Conservation (phyloP, 1,284 basidiomycete species). For the Tilletia caries region DNA sequence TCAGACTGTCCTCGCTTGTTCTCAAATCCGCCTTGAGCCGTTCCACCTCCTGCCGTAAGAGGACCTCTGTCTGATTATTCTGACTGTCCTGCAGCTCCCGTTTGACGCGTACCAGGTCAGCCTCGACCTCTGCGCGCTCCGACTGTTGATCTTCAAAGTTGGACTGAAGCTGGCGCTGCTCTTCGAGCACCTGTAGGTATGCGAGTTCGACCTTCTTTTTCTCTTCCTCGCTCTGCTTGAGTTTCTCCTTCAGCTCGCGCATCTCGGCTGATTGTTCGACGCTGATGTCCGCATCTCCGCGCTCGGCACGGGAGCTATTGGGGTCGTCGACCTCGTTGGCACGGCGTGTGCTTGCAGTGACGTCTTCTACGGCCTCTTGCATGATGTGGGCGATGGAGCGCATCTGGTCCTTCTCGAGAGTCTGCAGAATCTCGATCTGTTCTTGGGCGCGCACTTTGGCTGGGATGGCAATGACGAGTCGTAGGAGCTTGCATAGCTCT, state of each 20-base stretch:
- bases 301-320: background rate
- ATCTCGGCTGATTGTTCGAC: conserved; percentile 22
- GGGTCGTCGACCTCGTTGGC: background rate
- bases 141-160: conserved; percentile 55
- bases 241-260: conserved; percentile 70
- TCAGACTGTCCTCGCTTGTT: conserved; percentile 39
- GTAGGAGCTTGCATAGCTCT: conserved; percentile 72
- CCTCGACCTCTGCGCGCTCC: conserved; percentile 29
- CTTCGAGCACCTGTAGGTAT: conserved; percentile 70
- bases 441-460: conserved; percentile 74
- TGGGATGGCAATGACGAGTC: conserved; percentile 83
- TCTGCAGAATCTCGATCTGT: conserved; percentile 79
- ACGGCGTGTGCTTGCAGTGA: conserved; percentile 19
- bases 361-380: conserved; percentile 59
- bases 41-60: conserved; percentile 40
- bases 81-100: conserved; percentile 32
- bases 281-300: conserved; percentile 5
- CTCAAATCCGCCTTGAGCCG: conserved; percentile 36
- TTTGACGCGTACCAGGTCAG: conserved; percentile 27
- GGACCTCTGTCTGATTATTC: conserved; percentile 33
- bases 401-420: conserved; percentile 72
- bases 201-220: conserved; percentile 66
- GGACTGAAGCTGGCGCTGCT: conserved; percentile 70
- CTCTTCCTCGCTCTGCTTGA: conserved; percentile 35
- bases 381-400: conserved; percentile 64